Conservation (phyloP, 2,329 filamentous ascomycete genomes). For the Trichoderma polysporum region DNA sequence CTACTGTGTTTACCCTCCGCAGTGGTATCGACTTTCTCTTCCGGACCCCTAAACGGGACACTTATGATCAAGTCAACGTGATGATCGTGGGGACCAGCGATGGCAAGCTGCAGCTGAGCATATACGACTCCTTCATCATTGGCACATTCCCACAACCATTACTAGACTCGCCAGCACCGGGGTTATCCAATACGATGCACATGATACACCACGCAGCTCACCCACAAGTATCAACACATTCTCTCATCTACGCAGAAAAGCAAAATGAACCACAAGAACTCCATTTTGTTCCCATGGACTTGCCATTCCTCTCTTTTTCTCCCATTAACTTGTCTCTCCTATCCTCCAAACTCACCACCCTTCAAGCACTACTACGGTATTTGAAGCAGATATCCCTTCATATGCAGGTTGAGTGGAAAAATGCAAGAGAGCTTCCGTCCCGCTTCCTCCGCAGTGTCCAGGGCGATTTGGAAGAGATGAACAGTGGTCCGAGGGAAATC, state of each 20-base stretch:
- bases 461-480: conserved; percentile 65
- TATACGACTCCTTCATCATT: conserved; percentile 83
- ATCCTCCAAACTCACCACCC: conserved; percentile 79
- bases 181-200: conserved; percentile 26
- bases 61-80: conserved; percentile 74
- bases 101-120: conserved; percentile 71
- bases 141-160: conserved; percentile 60
- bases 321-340: conserved; percentile 81
- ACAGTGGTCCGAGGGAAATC: conserved; percentile 59
- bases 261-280: conserved; percentile 35
- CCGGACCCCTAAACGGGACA: conserved; percentile 58
- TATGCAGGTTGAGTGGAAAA: conserved; percentile 79
- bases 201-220: conserved; percentile 67
- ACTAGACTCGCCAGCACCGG: conserved; percentile 26
- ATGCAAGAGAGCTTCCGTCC: conserved; percentile 73
- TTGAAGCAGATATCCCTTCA: conserved; percentile 76
- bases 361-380: conserved; percentile 86
- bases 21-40: conserved; percentile 70
- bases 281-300: conserved; percentile 71
- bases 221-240: conserved; percentile 71
- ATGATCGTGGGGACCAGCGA: conserved; percentile 72
- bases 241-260: conserved; percentile 58
- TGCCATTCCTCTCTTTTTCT: conserved; percentile 77
- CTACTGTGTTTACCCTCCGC: conserved; percentile 67
- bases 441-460: conserved; percentile 77